Conservation (phyloP, 1,284 basidiomycete species). For the Leccinum pachyderme region DNA sequence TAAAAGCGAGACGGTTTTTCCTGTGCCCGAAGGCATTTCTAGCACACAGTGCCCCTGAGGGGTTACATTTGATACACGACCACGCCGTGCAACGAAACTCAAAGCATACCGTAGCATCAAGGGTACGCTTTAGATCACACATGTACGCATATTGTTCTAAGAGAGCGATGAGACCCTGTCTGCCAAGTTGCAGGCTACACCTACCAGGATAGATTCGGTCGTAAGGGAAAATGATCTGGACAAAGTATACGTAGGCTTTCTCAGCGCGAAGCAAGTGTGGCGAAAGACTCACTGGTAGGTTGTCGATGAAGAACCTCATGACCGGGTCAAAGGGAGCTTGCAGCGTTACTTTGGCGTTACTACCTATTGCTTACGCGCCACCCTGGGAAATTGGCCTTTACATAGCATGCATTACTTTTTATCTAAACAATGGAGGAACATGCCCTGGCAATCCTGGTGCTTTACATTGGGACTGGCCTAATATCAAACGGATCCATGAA, state of each 20-base stretch:
- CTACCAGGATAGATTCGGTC: slow-evolving; percentile 85
- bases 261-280: neutral
- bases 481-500: too few relatives aligned
- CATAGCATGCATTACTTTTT: too few relatives aligned
- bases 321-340: neutral
- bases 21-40: slow-evolving; percentile 99
- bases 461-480: too few relatives aligned
- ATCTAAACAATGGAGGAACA: too few relatives aligned
- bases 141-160: slow-evolving; percentile 98
- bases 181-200: slow-evolving; percentile 12
- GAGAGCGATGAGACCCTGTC: slow-evolving; percentile 9
- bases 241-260: slow-evolving; percentile 7
- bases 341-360: neutral
- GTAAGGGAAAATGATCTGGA: slow-evolving; percentile 87
- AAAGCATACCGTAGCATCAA: slow-evolving; percentile 77
- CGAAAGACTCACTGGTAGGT: slow-evolving; percentile 68
- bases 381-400: too few relatives aligned
- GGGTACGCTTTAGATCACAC: slow-evolving; percentile 95
- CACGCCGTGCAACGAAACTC: neutral
- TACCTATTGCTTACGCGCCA: too few relatives aligned
- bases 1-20: slow-evolving; percentile 96
- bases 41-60: slow-evolving; percentile 94
- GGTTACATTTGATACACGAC: neutral
- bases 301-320: slow-evolving; percentile 99
- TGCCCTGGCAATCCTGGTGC: too few relatives aligned